These are phyloP conservation scores for Fusarium sulawesiense DNA, from an alignment of 2,329 filamentous ascomycete species.

Conservation along the genomic window DNA sequence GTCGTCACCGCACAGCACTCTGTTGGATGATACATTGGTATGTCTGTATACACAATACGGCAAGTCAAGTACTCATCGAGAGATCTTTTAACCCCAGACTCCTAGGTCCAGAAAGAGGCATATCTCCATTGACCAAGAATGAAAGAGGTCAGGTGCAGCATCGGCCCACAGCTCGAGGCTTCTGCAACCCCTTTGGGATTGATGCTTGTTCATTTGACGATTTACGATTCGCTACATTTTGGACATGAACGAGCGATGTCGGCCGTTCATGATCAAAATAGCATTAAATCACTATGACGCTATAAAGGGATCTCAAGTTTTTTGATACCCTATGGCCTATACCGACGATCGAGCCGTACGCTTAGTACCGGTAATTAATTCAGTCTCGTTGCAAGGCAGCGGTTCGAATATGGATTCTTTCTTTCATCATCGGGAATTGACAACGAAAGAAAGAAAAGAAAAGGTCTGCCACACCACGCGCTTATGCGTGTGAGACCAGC, in stretches of 20 bases:
- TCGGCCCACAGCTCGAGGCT: slow-evolving; percentile 42
- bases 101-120: slow-evolving; percentile 39
- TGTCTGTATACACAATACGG: background rate
- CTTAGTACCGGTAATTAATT: slow-evolving; percentile 22
- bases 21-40: background rate
- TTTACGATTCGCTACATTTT: slow-evolving; percentile 30
- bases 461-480: slow-evolving; percentile 30
- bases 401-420: background rate
- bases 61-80: slow-evolving; percentile 17
- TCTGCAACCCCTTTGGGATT: slow-evolving; percentile 42
- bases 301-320: background rate
- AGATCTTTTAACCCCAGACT: slow-evolving; percentile 32
- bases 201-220: slow-evolving; percentile 37
- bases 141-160: slow-evolving; percentile 43
- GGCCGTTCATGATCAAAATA: slow-evolving; percentile 15
- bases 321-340: background rate
- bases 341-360: slow-evolving; percentile 5
- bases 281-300: slow-evolving; percentile 44
- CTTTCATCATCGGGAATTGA: slow-evolving; percentile 14
- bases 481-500: slow-evolving; percentile 39
- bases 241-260: slow-evolving; percentile 30
- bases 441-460: slow-evolving; percentile 13
- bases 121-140: slow-evolving; percentile 42
- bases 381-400: background rate
- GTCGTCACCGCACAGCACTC: slow-evolving; percentile 33